Evolutionary conservation across 345 rosid species (phyloP).

Genomic region (Jatropha curcas): DNA sequence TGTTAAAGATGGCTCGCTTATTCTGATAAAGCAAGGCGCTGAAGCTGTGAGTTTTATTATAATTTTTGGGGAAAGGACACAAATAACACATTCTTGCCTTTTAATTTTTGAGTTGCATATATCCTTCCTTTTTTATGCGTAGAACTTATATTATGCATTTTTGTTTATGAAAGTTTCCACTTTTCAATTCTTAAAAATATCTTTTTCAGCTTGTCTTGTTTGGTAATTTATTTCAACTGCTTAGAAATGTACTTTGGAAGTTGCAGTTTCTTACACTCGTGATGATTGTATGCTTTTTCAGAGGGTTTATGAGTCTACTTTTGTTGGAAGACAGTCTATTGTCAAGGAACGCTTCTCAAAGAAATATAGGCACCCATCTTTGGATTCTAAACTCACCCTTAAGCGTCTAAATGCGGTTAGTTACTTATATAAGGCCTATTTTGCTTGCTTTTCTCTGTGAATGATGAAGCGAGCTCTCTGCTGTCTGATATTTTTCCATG

Average conservation of each 20-base stretch:
- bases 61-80: not conserved
- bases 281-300: conserved; percentile 23
- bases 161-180: not conserved
- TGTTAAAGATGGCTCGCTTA: conserved; percentile 20
- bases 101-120: not conserved
- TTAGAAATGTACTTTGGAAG: not conserved
- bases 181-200: not conserved
- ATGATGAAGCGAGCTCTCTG: not conserved
- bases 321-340: conserved; percentile 70
- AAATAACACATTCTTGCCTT: not conserved
- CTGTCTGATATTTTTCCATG: conserved; percentile 4
- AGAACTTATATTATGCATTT: not conserved
- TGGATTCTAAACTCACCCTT: conserved; percentile 81
- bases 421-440: conserved; percentile 6
- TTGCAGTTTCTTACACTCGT: conserved; percentile 7
- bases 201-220: not conserved
- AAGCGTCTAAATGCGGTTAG: conserved; percentile 89
- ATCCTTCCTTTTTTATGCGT: not conserved
- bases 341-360: conserved; percentile 93
- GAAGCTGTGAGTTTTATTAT: conserved; percentile 27
- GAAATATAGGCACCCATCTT: conserved; percentile 87
- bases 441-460: not conserved
- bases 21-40: conserved; percentile 37
- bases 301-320: conserved; percentile 80
- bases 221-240: not conserved